These are phyloP conservation scores for Kluyveromyces dobzhanskii DNA, from an alignment of 805 yeast species.

Conservation along the genomic window DNA sequence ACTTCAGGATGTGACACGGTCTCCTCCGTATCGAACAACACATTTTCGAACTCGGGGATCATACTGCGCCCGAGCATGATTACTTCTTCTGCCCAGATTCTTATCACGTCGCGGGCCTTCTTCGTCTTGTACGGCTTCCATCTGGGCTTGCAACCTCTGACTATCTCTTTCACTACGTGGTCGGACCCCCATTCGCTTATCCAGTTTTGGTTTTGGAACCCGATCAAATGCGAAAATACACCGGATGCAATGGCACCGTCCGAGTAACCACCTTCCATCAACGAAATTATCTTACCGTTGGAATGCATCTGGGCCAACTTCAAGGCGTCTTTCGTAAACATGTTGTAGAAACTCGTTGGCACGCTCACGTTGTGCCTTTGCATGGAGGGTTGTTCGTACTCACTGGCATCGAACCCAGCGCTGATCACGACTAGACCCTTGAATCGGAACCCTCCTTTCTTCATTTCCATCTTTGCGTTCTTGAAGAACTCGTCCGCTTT, in stretches of 20 bases:
- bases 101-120: conserved; percentile 41
- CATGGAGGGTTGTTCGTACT: conserved; percentile 74
- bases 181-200: conserved; percentile 55
- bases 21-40: conserved; percentile 15
- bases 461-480: conserved; percentile 38
- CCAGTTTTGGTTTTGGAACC: conserved; percentile 53
- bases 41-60: conserved; percentile 39
- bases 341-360: conserved; percentile 70
- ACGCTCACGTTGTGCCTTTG: conserved; percentile 76
- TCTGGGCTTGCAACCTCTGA: conserved; percentile 56
- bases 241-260: conserved; percentile 77
- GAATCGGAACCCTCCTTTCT: conserved; percentile 34
- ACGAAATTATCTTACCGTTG: conserved; percentile 53
- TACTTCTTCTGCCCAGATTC: conserved; percentile 58
- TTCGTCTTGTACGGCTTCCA: conserved; percentile 52
- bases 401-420: conserved; percentile 86
- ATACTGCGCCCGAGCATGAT: conserved; percentile 52
- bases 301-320: conserved; percentile 55
- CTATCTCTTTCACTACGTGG: conserved; percentile 54
- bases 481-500: conserved; percentile 60
- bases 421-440: conserved; percentile 61
- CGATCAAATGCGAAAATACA: conserved; percentile 68
- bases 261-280: conserved; percentile 82
- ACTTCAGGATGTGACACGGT: not conserved
- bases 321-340: conserved; percentile 66